Evolutionary conservation across 1,284 basidiomycete species (phyloP), one percentile per base, ranked within the genome.

Genomic region (Gymnopus androsaceus): DNA sequence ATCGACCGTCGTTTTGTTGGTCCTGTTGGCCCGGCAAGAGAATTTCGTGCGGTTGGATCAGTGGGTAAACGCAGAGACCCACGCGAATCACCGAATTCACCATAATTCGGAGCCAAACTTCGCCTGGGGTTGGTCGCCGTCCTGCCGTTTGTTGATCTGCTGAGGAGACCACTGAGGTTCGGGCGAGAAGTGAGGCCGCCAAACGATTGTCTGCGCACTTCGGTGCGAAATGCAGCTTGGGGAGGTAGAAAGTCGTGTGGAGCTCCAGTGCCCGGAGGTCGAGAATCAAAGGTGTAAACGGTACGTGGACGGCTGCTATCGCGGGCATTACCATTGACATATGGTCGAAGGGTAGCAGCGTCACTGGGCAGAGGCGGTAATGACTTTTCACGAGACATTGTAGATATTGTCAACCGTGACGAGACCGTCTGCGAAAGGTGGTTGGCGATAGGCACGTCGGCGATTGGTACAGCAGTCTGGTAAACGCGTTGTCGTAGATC

Each of bases 301-400:
- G 88, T 90, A 54, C 81, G 81, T 3, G 88, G 88, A 21, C 88
- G 79, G 15, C 63, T 60, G 36, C 84, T 47, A 19, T 53, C 82
- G 1, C 72, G 66, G 54, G 69, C 63, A 15, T 62, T 61, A 19
- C 33, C 54, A 21, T 52, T 53, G 5, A 49, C 40, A 33, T 55
- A 49, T 14, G 54, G 50, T 42, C 74, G 74, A n/a, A n/a, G n/a
- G 31, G 70, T 65, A 51, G 70, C 71, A 31, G 69, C 66, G 61
- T 90, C 88, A 15, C 75, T 77, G 4, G 87, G 90, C 37, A 92
- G 76, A 9, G 90, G 90, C 3, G 90, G 90, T 2, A 92, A 71
- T 3, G 83, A 85, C 64, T 92, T 92, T 59, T 92, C 88, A 37
- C 87, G 74, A 17, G 77, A 77, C 44, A 84, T 58, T 14, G 66